A percentile compares a stretch with the other conserved stretches of the same genome.
phyloP scores from a whole-genome alignment of 2,329 filamentous ascomycete species.

The Pyrenophora graminea region DNA sequence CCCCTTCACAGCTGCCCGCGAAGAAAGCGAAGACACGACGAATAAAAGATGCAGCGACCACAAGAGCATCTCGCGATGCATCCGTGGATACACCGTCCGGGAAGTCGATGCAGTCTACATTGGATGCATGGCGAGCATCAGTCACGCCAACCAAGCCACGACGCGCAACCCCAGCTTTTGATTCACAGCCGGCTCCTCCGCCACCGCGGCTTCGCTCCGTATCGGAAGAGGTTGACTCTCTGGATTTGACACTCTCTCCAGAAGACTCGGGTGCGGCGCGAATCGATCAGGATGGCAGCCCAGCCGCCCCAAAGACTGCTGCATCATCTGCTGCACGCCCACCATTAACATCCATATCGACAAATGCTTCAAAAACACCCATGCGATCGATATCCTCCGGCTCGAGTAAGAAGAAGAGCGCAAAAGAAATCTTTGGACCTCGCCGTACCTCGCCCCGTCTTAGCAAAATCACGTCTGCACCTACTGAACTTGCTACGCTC shows the following conservation, averaged over 20 bases:
- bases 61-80: slow-evolving; percentile 11
- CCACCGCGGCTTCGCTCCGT: slow-evolving; percentile 21
- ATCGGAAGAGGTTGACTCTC: slow-evolving; percentile 26
- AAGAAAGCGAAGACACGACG: slow-evolving; percentile 30
- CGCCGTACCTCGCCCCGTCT: slow-evolving; percentile 32
- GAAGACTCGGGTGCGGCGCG: neutral
- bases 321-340: slow-evolving; percentile 16
- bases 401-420: slow-evolving; percentile 4
- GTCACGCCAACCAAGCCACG: slow-evolving; percentile 30
- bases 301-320: slow-evolving; percentile 1
- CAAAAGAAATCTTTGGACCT: slow-evolving; percentile 1
- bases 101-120: slow-evolving; percentile 34
- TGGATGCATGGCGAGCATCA: slow-evolving; percentile 38
- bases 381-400: slow-evolving; percentile 10
- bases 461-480: slow-evolving; percentile 13
- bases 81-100: slow-evolving; percentile 25
- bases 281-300: neutral
- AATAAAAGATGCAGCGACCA: slow-evolving; percentile 3
- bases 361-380: slow-evolving; percentile 28
- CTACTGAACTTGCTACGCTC: slow-evolving; percentile 27
- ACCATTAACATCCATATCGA: slow-evolving; percentile 33
- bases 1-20: slow-evolving; percentile 28
- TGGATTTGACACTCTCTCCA: slow-evolving; percentile 39
- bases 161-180: slow-evolving; percentile 1
- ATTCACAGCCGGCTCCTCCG: slow-evolving; percentile 19